Evolutionary conservation across 345 rosid species (phyloP).

Genomic region (Schrenkiella parvula): DNA sequence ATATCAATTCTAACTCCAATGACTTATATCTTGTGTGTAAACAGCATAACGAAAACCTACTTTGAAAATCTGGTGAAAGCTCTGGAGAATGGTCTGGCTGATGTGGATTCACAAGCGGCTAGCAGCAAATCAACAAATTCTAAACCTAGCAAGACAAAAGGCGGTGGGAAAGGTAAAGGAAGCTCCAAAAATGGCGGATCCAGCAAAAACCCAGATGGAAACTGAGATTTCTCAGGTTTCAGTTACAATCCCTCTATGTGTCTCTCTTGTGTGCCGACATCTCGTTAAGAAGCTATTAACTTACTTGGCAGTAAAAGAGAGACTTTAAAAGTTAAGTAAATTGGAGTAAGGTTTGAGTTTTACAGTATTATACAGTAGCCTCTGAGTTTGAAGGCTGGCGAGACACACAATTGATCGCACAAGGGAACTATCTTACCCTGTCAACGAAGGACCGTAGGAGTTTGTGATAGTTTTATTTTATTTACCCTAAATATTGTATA

Average conservation of each 20-base stretch:
- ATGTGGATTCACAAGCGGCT: conserved; percentile 41
- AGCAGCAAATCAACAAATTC: conserved; percentile 27
- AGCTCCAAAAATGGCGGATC: conserved; percentile 30
- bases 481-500: conserved; percentile 17
- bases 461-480: not conserved
- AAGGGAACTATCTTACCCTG: conserved; percentile 1
- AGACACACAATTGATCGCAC: not conserved
- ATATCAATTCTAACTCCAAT: conserved; percentile 10
- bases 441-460: not conserved
- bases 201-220: conserved; percentile 16
- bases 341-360: not conserved
- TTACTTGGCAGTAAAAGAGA: not conserved
- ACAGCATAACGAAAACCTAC: conserved; percentile 80
- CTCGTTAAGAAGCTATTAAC: not conserved
- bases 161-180: conserved; percentile 26
- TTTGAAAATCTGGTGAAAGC: conserved; percentile 85
- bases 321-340: not conserved
- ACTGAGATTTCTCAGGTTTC: conserved; percentile 21
- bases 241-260: not conserved
- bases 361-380: not conserved
- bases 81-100: conserved; percentile 76
- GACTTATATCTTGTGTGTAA: not conserved
- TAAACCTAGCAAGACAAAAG: conserved; percentile 25
- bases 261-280: not conserved
- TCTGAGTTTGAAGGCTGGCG: conserved; percentile 4